Evolutionary conservation across 306 rosid genomes (phyloP).

Genomic region (Senna tora): DNA sequence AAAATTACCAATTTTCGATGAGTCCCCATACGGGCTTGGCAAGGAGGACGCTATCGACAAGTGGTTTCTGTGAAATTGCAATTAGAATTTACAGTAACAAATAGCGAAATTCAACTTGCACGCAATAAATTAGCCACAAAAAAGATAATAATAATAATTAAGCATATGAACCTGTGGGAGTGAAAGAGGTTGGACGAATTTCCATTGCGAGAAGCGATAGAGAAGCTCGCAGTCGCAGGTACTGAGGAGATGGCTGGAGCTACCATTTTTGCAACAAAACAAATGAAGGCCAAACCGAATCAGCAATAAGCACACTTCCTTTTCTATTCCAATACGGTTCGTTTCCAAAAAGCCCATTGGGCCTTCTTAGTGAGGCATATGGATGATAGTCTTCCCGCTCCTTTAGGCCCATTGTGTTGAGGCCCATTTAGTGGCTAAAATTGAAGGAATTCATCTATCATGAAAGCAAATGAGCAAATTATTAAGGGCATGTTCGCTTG

Average conservation of each 20-base stretch:
- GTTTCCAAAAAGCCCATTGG: conserved; percentile 31
- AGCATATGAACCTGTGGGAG: conserved; percentile 52
- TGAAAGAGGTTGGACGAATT: conserved; percentile 38
- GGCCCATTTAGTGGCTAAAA: neutral
- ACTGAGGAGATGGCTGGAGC: conserved; percentile 63
- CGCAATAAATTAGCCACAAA: neutral
- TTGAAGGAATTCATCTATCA: too few species aligned
- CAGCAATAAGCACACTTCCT: neutral
- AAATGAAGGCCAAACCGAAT: neutral
- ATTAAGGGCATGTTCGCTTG: too few species aligned
- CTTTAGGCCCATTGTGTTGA: neutral
- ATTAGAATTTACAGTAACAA: neutral
- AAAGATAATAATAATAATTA: neutral
- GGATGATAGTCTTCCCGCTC: too few species aligned
- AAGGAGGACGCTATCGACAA: conserved; percentile 57
- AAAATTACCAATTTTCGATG: conserved; percentile 55
- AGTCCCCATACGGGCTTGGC: conserved; percentile 53
- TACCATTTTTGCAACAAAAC: conserved; percentile 46
- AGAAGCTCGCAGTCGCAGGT: conserved; percentile 59
- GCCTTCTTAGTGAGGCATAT: too few species aligned
- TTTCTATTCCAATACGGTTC: neutral
- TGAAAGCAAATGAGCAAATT: too few species aligned
- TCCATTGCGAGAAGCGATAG: conserved; percentile 57
- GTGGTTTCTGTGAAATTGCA: conserved; percentile 48
- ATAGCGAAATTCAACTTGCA: neutral